Conservation (phyloP, 129 eudicot genomes). For the Cynara cardunculus region DNA sequence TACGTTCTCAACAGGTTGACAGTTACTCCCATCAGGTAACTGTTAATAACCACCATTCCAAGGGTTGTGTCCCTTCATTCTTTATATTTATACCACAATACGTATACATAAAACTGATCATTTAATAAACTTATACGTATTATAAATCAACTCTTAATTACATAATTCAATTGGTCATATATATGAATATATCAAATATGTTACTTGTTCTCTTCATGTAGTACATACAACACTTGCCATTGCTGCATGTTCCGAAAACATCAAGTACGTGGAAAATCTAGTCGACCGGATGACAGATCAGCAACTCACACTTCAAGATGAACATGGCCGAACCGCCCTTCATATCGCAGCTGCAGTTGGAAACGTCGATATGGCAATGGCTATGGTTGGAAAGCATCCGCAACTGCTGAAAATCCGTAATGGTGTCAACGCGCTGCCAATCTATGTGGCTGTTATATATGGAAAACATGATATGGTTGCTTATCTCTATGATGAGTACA, state of each 20-base stretch:
- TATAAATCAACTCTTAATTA: no score
- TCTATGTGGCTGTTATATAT: conserved; percentile 21
- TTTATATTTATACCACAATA: no score
- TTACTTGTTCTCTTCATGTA: no score
- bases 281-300: conserved; percentile 20
- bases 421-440: conserved; percentile 3
- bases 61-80: no score
- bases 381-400: background rate
- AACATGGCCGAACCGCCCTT: conserved; percentile 22
- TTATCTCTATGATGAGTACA: conserved; percentile 14
- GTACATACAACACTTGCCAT: conserved; percentile 38
- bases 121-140: no score
- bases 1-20: no score
- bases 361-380: conserved; percentile 4
- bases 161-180: no score
- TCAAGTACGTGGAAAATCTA: conserved; percentile 22
- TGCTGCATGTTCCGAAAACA: conserved; percentile 31
- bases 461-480: conserved; percentile 20
- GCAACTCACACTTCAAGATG: conserved; percentile 22
- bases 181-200: no score
- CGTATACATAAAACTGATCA: no score
- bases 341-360: conserved; percentile 28
- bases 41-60: no score
- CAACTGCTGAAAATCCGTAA: conserved; percentile 10
- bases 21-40: no score